phyloP scores from a whole-genome alignment of 2,329 filamentous ascomycete genomes.

The Penicillium sp. region DNA sequence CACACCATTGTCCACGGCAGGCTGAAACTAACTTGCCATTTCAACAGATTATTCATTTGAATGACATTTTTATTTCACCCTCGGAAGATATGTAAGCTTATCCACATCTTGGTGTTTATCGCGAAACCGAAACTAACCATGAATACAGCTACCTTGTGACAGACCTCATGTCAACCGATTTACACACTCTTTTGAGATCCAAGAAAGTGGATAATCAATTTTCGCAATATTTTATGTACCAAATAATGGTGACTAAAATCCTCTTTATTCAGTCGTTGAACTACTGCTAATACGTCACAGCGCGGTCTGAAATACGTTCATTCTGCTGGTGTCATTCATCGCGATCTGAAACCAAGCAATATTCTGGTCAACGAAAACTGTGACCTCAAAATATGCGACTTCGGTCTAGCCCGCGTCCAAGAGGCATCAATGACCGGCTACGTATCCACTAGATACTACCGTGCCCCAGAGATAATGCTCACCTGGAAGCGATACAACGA shows the following conservation, averaged over 20 bases:
- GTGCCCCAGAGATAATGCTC: constrained; percentile 98
- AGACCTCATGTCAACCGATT: constrained; percentile 91
- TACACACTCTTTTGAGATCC: constrained; percentile 91
- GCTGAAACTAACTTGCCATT: constrained; percentile 15
- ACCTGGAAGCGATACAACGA: constrained; percentile 99
- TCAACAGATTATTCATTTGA: constrained; percentile 84
- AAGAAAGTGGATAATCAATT: constrained; percentile 97
- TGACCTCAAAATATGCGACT: constrained; percentile 99
- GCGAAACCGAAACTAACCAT: constrained; percentile 2
- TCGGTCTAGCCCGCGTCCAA: constrained; percentile 93
- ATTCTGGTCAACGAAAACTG: constrained; percentile 99
- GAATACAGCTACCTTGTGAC: constrained; percentile 86
- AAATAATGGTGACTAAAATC: constrained; percentile 76
- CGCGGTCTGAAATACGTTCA: constrained; percentile 98
- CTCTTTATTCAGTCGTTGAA: not conserved
- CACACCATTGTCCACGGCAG: not conserved
- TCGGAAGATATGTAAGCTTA: constrained; percentile 86
- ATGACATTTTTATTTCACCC: constrained; percentile 98
- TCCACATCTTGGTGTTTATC: not conserved
- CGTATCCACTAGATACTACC: constrained; percentile 97
- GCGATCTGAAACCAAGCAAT: constrained; percentile 97
- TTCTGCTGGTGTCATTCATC: constrained; percentile 94
- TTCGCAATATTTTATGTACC: constrained; percentile 99
- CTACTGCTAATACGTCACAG: constrained; percentile 48
- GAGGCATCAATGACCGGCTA: constrained; percentile 99